These are phyloP conservation scores for Cyberlindnera veronae DNA, from an alignment of 805 yeast species.

Conservation along the genomic window DNA sequence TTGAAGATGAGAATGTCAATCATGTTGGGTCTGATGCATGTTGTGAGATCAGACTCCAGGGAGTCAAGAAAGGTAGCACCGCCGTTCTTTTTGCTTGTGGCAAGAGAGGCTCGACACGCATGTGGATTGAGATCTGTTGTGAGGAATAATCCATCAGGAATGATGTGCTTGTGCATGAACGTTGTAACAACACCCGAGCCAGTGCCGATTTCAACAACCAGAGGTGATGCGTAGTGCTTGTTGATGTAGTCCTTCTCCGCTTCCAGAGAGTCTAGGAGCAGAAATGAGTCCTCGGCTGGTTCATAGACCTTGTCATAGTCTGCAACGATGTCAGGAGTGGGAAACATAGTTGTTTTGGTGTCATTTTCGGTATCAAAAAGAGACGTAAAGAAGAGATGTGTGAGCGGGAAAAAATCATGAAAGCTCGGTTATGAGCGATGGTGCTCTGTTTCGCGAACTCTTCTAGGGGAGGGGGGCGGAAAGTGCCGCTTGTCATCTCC, in stretches of 20 bases:
- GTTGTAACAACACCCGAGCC: slow-evolving; percentile 91
- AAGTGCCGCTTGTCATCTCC: too few species aligned
- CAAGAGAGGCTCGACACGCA: slow-evolving; percentile 55
- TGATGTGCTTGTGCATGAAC: slow-evolving; percentile 58
- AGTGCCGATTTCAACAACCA: slow-evolving; percentile 81
- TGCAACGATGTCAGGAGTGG: slow-evolving; percentile 68
- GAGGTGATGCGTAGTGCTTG: slow-evolving; percentile 37
- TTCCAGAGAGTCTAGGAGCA: slow-evolving; percentile 79
- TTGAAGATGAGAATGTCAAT: slow-evolving; percentile 82
- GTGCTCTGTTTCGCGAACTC: too few species aligned
- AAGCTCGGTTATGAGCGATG: too few species aligned
- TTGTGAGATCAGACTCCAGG: slow-evolving; percentile 56
- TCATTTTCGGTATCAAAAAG: neutral
- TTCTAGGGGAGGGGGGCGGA: too few species aligned
- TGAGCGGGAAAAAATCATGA: neutral
- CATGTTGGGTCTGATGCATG: slow-evolving; percentile 39
- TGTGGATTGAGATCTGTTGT: slow-evolving; percentile 81
- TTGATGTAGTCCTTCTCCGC: slow-evolving; percentile 40
- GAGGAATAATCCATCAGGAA: slow-evolving; percentile 50
- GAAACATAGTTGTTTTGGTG: slow-evolving; percentile 49
- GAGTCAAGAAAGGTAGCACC: slow-evolving; percentile 38
- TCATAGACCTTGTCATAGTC: slow-evolving; percentile 81
- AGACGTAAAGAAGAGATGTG: neutral
- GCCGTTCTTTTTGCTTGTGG: slow-evolving; percentile 40
- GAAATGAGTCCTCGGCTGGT: slow-evolving; percentile 90